Base-by-base conservation (phyloP, 805 yeast genomes). In the Saccharomycopsis sp. region DNA sequence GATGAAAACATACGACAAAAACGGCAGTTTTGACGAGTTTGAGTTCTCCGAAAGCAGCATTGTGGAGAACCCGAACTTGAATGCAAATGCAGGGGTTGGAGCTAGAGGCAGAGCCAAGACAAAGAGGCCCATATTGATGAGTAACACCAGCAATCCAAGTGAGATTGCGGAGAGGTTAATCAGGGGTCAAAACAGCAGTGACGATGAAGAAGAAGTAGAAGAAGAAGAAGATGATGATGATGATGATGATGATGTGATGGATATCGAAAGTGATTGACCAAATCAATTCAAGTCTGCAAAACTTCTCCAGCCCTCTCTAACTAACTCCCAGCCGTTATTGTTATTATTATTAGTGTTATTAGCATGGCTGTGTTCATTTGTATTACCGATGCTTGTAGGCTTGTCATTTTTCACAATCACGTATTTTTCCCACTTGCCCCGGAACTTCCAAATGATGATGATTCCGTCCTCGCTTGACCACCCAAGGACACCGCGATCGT, bases 401-500 rank as follows among this genome's bases (percentile, higher is more conserved):
- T n/a, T 7, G 9, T n/a, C 20, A 13, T 63, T 70, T 50, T 78
- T 86, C 10, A 74, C 65, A 27, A 89, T 75, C 10, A 68, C 75
- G 57, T 82, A 89, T 56, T 82, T 85, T 55, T 89, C 96, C 95
- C 96, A 85, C 21, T 77, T 76, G 4, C 80, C 78, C 46, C 75
- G 68, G 31, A 63, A 60, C 43, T 73, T 70, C 95, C 96, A 87
- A 2, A 89, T 62, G 1, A 88, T 69, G 0, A 86, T 69, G 4
- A 89, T 61, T 9, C 80, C 67, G 48, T 77, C 85, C 49, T 83
- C 86, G 19, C 50, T 50, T 4, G 79, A 67, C 94, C 94, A 85
- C 1, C 89, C 94, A 19, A 75, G 46, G 1, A 67, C 65, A 6
- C 80, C 83, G 5, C 57, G 54, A 33, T 61, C 61, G 36, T 61